Conservation (phyloP, 345 rosid species). For the Firmiana major region DNA sequence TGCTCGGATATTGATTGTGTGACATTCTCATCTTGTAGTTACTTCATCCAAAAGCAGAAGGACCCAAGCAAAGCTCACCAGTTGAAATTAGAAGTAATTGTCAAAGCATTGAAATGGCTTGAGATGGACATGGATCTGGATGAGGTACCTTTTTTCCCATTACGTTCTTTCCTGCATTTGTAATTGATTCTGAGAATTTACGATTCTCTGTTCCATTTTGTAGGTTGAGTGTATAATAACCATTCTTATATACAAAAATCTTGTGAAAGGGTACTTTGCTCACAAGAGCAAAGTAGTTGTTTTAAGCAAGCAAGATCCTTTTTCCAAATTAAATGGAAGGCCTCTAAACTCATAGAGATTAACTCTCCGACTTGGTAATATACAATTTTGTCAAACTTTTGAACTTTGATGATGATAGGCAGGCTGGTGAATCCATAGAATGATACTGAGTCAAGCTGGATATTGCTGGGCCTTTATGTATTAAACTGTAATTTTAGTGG, state of each 20-base stretch:
- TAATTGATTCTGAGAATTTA: conserved; percentile 10
- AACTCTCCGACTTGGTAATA: background rate
- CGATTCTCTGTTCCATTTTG: conserved; percentile 10
- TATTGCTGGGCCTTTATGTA: background rate
- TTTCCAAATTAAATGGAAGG: conserved; percentile 75
- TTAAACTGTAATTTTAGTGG: background rate
- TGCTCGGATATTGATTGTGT: background rate
- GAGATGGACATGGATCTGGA: conserved; percentile 92
- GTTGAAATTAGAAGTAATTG: conserved; percentile 86
- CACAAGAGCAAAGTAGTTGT: conserved; percentile 96
- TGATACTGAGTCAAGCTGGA: background rate
- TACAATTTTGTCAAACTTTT: background rate
- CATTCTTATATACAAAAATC: conserved; percentile 82
- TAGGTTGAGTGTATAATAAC: conserved; percentile 95
- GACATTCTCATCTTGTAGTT: conserved; percentile 37
- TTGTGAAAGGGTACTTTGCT: conserved; percentile 82
- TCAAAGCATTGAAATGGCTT: conserved; percentile 86
- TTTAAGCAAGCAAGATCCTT: conserved; percentile 96
- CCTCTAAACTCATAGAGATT: conserved; percentile 56
- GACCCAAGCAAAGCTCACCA: conserved; percentile 95
- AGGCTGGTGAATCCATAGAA: background rate
- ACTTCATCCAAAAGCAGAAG: conserved; percentile 73
- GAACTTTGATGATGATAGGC: background rate
- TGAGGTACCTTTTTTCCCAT: conserved; percentile 53
- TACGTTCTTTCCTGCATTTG: background rate